phyloP scores from a whole-genome alignment of 257 asterid genomes.

The Solanum chaucha region DNA sequence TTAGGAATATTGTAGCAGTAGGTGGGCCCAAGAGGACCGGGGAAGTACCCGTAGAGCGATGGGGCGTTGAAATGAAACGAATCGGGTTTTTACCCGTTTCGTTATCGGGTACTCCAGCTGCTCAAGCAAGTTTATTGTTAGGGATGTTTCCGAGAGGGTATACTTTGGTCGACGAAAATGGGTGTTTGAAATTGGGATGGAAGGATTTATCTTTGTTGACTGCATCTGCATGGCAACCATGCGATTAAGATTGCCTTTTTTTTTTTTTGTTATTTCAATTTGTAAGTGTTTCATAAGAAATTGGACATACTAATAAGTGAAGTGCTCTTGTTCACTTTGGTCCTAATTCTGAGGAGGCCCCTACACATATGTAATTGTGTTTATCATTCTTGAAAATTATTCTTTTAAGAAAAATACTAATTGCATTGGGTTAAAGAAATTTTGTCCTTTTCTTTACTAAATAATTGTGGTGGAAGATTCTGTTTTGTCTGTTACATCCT shows the following conservation, averaged over 20 bases:
- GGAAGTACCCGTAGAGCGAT: conserved; percentile 62
- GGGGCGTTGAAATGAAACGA: conserved; percentile 63
- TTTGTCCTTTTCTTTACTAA: neutral
- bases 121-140: conserved; percentile 63
- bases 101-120: conserved; percentile 67
- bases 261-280: neutral
- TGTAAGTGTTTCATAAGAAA: neutral
- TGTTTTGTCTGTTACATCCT: neutral
- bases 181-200: conserved; percentile 85
- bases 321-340: neutral
- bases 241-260: conserved; percentile 13
- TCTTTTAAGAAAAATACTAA: neutral
- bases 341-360: neutral
- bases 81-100: conserved; percentile 66
- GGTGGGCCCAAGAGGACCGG: conserved; percentile 85
- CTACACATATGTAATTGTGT: neutral
- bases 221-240: conserved; percentile 89
- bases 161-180: conserved; percentile 79
- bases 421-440: neutral
- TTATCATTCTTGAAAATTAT: neutral
- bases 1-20: conserved; percentile 76
- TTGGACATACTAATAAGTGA: neutral
- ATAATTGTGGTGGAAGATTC: neutral
- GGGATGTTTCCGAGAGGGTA: conserved; percentile 97
- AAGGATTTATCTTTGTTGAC: conserved; percentile 78